Conservation (phyloP, 495 filamentous ascomycete species). For the Xylaria curta region DNA sequence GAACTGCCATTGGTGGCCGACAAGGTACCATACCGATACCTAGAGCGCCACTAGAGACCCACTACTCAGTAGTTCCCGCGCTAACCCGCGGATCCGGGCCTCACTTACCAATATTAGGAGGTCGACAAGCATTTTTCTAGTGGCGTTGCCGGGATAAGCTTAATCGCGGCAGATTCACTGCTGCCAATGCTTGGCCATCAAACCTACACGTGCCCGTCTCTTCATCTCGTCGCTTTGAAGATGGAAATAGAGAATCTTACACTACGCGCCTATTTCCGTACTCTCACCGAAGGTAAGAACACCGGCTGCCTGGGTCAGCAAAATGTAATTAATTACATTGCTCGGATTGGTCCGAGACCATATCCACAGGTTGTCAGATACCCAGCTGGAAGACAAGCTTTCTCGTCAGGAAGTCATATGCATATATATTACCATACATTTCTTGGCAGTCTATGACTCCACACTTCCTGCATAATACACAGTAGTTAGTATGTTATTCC, state of each 20-base stretch:
- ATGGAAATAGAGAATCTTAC: no score
- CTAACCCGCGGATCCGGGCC: background rate
- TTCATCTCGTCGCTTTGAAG: background rate
- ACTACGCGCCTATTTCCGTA: background rate
- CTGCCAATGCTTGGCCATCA: conserved; percentile 35
- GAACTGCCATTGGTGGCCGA: background rate
- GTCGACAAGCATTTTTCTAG: conserved; percentile 14
- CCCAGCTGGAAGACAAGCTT: background rate
- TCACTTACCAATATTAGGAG: conserved; percentile 11
- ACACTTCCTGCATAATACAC: background rate
- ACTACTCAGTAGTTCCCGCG: background rate
- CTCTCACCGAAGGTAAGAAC: background rate
- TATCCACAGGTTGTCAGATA: background rate
- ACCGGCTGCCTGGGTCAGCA: background rate
- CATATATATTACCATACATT: background rate
- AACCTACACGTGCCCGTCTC: conserved; percentile 33
- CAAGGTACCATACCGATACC: background rate
- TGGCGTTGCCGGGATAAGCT: conserved; percentile 16
- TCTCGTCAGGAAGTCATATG: background rate
- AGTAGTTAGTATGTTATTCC: background rate
- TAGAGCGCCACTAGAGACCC: no score
- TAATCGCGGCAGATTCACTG: background rate
- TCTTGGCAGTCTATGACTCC: background rate
- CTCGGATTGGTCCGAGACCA: background rate
- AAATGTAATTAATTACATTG: background rate